Conservation (phyloP, 73 alveolate genomes). For the Paramecium tetraurelia region DNA sequence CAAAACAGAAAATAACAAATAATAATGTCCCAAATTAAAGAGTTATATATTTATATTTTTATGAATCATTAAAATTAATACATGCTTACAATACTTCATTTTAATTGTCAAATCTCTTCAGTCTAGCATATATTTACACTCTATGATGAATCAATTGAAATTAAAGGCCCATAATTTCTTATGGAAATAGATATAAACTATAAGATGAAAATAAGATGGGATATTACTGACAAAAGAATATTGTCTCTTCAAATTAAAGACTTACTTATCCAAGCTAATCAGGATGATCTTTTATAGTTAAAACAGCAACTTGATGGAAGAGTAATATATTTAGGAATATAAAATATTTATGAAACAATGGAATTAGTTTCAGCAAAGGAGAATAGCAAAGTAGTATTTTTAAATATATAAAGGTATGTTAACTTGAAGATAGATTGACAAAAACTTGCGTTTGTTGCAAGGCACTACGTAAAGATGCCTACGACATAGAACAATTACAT, state of each 20-base stretch:
- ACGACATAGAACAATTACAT: neutral
- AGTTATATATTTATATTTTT: neutral
- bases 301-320: neutral
- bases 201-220: constrained; percentile 3
- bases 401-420: neutral
- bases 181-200: neutral
- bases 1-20: too few species aligned
- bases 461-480: neutral
- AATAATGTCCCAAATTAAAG: neutral
- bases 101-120: neutral
- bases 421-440: neutral
- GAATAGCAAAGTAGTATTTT: neutral
- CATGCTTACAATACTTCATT: neutral
- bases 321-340: neutral
- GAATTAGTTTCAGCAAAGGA: neutral
- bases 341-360: neutral
- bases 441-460: neutral
- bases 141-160: neutral
- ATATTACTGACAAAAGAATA: neutral
- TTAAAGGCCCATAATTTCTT: neutral
- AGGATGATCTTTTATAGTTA: neutral
- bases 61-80: neutral
- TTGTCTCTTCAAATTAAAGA: neutral
- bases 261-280: neutral
- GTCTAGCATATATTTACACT: neutral